A percentile compares a stretch with the other conserved stretches of the same genome.
Conservation (phyloP, 2,329 filamentous ascomycete genomes). For the Claviceps cyperi region DNA sequence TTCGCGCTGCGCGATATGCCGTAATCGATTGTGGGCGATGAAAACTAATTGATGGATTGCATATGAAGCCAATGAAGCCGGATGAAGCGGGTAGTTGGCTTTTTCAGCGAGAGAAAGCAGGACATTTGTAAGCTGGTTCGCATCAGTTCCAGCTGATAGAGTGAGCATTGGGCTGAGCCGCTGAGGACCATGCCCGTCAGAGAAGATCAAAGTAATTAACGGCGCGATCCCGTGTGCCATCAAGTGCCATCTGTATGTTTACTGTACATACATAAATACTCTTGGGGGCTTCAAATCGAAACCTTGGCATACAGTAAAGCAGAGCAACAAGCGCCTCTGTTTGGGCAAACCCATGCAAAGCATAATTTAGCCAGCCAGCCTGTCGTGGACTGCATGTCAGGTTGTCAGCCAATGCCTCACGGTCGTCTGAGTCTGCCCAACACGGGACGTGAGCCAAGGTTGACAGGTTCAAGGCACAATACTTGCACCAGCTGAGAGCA, state of each 20-base stretch:
- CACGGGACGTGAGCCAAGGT: not conserved
- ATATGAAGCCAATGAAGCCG: too few relatives aligned
- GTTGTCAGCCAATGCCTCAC: not conserved
- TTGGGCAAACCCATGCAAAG: conserved; percentile 1
- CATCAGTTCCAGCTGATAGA: not conserved
- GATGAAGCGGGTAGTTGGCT: too few relatives aligned
- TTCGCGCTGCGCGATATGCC: not conserved
- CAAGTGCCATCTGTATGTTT: not conserved
- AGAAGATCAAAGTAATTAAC: not conserved
- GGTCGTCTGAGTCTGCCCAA: not conserved
- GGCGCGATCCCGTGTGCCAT: not conserved
- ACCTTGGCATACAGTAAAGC: not conserved
- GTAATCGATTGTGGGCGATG: too few relatives aligned
- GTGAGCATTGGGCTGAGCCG: not conserved
- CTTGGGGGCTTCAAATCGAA: not conserved
- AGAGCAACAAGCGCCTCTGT: not conserved
- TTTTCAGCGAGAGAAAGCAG: not conserved
- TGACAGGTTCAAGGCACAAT: not conserved
- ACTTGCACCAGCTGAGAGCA: not conserved
- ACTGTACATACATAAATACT: not conserved
- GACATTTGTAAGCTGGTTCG: not conserved
- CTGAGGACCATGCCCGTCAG: not conserved
- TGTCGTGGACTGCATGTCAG: not conserved
- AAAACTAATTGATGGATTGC: too few relatives aligned
- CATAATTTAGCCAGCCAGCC: conserved; percentile 1